Evolutionary conservation across 768 basidiomycete species (phyloP).

Genomic region (Agaricus blazei): DNA sequence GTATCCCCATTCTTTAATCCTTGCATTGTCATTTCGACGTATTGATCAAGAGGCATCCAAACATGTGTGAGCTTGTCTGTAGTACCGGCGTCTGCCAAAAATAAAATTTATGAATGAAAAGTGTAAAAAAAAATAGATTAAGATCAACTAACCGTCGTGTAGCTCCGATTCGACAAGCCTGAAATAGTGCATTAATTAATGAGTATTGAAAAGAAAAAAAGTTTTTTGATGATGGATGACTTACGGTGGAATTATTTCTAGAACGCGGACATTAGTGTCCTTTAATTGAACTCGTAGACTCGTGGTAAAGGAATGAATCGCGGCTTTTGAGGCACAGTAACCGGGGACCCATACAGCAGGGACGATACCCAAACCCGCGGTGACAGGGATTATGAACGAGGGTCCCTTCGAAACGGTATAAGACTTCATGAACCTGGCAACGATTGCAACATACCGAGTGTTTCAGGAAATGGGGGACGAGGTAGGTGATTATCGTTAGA

Average conservation of each 20-base stretch:
- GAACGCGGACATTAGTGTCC: constrained; percentile 42
- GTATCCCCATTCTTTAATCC: constrained; percentile 18
- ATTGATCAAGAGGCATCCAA: constrained; percentile 47
- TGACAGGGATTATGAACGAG: constrained; percentile 40
- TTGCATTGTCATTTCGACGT: constrained; percentile 25
- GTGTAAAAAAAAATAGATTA: neutral
- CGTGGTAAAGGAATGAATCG: constrained; percentile 41
- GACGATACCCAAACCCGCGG: constrained; percentile 40
- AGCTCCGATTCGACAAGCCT: constrained; percentile 57
- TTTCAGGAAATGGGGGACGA: constrained; percentile 51
- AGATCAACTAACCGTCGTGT: constrained; percentile 39
- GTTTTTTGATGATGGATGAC: constrained; percentile 11
- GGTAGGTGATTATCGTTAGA: constrained; percentile 39
- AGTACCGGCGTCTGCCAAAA: constrained; percentile 38
- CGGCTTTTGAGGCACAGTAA: constrained; percentile 52
- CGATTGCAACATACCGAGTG: constrained; percentile 35
- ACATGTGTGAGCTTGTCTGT: constrained; percentile 36
- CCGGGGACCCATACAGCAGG: constrained; percentile 34
- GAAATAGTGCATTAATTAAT: neutral
- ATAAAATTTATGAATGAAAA: neutral
- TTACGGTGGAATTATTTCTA: constrained; percentile 53
- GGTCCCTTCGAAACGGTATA: constrained; percentile 24
- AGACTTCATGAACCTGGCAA: neutral
- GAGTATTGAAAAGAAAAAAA: neutral
- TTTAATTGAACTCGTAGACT: constrained; percentile 39